Conservation (phyloP, 306 rosid species). For the Canavalia gladiata region DNA sequence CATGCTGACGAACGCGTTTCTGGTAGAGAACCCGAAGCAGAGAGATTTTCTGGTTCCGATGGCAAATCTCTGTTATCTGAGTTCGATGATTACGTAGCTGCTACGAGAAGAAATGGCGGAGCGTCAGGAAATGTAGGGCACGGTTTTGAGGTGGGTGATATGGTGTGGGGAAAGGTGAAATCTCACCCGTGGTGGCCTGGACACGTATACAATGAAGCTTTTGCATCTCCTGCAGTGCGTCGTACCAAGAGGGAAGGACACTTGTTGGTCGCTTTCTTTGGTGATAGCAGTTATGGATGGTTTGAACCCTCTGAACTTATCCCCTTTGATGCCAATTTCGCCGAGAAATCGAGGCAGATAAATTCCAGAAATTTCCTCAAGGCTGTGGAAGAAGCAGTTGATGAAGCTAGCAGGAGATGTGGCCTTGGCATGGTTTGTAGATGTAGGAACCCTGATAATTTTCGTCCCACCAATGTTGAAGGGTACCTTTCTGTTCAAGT, state of each 20-base stretch:
- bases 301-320: conserved; percentile 90
- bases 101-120: conserved; percentile 54
- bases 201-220: conserved; percentile 78
- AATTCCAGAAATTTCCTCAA: conserved; percentile 68
- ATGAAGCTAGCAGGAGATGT: conserved; percentile 81
- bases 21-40: background rate
- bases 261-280: conserved; percentile 90
- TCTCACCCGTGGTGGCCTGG: conserved; percentile 99
- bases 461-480: conserved; percentile 57
- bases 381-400: conserved; percentile 96
- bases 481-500: conserved; percentile 86
- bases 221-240: conserved; percentile 81
- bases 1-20: too few species aligned
- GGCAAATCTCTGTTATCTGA: conserved; percentile 66
- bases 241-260: conserved; percentile 80
- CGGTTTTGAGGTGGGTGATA: conserved; percentile 85
- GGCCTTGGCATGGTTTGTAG: conserved; percentile 77
- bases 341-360: conserved; percentile 83
- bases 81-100: conserved; percentile 83
- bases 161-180: conserved; percentile 99
- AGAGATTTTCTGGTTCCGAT: conserved; percentile 45
- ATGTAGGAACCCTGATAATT: conserved; percentile 74
- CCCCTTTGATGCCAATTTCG: conserved; percentile 72
- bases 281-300: conserved; percentile 98
- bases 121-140: conserved; percentile 47